phyloP scores from a whole-genome alignment of 2,329 filamentous ascomycete genomes.

The Talaromyces sp. region DNA sequence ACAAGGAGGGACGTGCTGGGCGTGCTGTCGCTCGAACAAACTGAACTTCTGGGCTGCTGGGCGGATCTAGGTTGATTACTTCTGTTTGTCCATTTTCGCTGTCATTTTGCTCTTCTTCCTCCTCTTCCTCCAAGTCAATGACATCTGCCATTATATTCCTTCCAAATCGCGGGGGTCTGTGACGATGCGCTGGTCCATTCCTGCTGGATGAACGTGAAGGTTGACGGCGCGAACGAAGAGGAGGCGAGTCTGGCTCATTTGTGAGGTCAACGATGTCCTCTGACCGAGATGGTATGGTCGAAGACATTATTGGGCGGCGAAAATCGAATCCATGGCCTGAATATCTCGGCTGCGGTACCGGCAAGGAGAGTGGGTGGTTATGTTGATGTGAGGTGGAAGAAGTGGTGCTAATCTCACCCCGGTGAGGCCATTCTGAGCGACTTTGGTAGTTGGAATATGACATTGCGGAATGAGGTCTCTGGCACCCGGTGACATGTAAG shows the following conservation, averaged over 20 bases:
- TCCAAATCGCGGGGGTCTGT: conserved; percentile 35
- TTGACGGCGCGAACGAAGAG: conserved; percentile 19
- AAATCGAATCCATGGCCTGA: conserved; percentile 55
- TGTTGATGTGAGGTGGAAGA: conserved; percentile 18
- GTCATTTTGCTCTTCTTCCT: not conserved
- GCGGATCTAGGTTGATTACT: conserved; percentile 20
- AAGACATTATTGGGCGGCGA: conserved; percentile 48
- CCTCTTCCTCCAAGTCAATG: conserved; percentile 30
- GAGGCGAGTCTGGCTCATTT: conserved; percentile 41
- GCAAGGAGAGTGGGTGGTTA: conserved; percentile 24
- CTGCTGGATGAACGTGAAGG: conserved; percentile 5
- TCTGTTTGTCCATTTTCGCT: not conserved
- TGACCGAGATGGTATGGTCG: conserved; percentile 26
- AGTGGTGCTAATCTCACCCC: conserved; percentile 26
- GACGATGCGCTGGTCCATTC: conserved; percentile 18
- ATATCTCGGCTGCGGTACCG: conserved; percentile 36
- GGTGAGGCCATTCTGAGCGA: conserved; percentile 27
- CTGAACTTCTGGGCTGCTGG: conserved; percentile 49
- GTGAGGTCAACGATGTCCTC: conserved; percentile 48
- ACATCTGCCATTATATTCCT: conserved; percentile 37
- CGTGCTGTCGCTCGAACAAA: conserved; percentile 40
- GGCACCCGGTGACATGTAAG: not conserved
- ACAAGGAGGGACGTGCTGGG: conserved; percentile 14
- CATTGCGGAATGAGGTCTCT: conserved; percentile 38
- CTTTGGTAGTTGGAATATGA: conserved; percentile 29